These are phyloP conservation scores for Bisporella sp. DNA, from an alignment of 2,329 filamentous ascomycete species.

Conservation along the genomic window DNA sequence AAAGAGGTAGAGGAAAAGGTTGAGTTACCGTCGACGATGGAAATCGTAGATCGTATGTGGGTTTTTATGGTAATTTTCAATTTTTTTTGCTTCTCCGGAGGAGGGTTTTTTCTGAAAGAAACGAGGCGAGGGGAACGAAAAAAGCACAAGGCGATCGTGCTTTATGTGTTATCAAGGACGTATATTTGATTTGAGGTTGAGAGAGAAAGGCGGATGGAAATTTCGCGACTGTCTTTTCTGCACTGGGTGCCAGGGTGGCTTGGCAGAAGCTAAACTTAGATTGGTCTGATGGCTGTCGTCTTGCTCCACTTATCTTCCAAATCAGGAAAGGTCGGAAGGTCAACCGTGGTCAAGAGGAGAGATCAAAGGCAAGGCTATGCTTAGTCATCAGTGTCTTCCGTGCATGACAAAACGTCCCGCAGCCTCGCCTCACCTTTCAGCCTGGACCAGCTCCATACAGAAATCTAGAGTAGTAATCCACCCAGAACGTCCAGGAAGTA, in stretches of 20 bases:
- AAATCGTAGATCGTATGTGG: constrained; percentile 4
- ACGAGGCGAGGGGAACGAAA: constrained; percentile 29
- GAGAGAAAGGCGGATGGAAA: constrained; percentile 7
- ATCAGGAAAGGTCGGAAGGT: neutral
- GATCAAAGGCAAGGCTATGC: neutral
- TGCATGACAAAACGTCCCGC: no score
- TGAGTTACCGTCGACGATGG: constrained; percentile 3
- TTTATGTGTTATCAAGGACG: constrained; percentile 23
- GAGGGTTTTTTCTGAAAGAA: constrained; percentile 27
- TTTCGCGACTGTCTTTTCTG: no score
- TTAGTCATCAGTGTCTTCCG: no score
- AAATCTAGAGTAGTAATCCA: no score
- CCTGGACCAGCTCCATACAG: no score
- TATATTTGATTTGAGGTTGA: constrained; percentile 11
- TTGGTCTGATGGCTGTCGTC: no score
- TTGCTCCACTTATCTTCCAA: no score
- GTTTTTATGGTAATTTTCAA: constrained; percentile 30
- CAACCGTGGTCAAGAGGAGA: neutral
- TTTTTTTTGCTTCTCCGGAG: constrained; percentile 29
- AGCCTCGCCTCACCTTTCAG: no score
- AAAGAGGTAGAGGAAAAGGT: constrained; percentile 16
- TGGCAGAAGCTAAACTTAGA: no score
- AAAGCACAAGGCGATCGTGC: constrained; percentile 27
- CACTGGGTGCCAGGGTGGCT: no score
- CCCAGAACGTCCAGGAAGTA: no score